Conservation (phyloP, 2,329 filamentous ascomycete species). For the Arthrobotrys pseudoclavata region DNA sequence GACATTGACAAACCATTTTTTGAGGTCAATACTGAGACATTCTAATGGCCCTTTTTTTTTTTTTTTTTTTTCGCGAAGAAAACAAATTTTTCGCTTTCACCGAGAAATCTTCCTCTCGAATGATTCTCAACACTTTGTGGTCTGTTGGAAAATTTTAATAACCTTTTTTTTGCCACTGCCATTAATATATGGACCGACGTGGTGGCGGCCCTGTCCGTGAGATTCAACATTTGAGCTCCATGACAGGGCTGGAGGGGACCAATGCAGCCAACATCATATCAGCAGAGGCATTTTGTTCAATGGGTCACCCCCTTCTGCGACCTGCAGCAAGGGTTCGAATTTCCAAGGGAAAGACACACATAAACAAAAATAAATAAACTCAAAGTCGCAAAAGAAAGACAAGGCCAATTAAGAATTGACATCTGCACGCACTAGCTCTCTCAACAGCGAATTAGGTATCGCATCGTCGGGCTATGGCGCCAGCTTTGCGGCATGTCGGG, state of each 20-base stretch:
- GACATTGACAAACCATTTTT: not conserved
- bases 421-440: not conserved
- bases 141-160: conserved; percentile 33
- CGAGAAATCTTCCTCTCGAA: conserved; percentile 12
- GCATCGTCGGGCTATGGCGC: conserved; percentile 41
- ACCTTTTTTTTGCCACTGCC: not conserved
- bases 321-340: conserved; percentile 41
- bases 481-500: conserved; percentile 39
- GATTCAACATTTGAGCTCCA: conserved; percentile 21
- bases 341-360: conserved; percentile 17
- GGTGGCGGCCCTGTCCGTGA: not conserved
- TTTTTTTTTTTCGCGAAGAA: not conserved
- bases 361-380: conserved; percentile 4
- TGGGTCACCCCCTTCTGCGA: conserved; percentile 9
- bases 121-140: conserved; percentile 46
- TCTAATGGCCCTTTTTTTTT: conserved; percentile 18
- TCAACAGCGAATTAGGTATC: conserved; percentile 20
- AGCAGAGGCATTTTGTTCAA: conserved; percentile 22
- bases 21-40: conserved; percentile 27
- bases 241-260: not conserved
- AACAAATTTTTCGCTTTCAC: not conserved
- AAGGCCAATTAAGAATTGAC: conserved; percentile 8
- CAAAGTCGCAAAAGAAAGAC: conserved; percentile 10
- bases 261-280: conserved; percentile 20
- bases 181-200: not conserved